Evolutionary conservation across 1,139 yeast genomes (phyloP).

Genomic region (Yamadazyma kanchanaburiensis): DNA sequence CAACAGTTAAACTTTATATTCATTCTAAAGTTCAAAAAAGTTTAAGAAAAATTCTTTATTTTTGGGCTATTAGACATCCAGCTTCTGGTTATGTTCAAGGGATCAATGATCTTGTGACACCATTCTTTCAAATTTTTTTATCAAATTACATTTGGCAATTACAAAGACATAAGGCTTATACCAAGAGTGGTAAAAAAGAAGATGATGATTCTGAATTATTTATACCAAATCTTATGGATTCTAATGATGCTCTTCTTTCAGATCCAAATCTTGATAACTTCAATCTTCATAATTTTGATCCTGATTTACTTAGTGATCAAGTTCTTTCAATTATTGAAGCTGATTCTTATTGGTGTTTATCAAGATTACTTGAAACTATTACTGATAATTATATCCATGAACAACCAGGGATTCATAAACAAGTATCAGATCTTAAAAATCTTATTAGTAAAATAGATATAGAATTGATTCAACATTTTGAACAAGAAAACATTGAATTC

Average conservation of each 20-base stretch:
- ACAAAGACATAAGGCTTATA: slow-evolving; percentile 21
- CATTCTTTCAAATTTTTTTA: slow-evolving; percentile 86
- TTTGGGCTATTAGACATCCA: slow-evolving; percentile 98
- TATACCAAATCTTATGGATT: slow-evolving; percentile 34
- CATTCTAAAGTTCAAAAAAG: slow-evolving; percentile 70
- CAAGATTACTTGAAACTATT: slow-evolving; percentile 85
- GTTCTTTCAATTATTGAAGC: slow-evolving; percentile 62
- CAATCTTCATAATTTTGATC: slow-evolving; percentile 52
- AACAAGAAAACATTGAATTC: slow-evolving; percentile 80
- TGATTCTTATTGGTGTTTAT: slow-evolving; percentile 94
- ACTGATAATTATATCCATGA: slow-evolving; percentile 97
- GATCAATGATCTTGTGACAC: slow-evolving; percentile 90
- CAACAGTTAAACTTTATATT: slow-evolving; percentile 71
- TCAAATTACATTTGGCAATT: slow-evolving; percentile 60
- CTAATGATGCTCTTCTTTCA: slow-evolving; percentile 24
- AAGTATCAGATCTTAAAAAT: slow-evolving; percentile 76
- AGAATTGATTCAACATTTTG: slow-evolving; percentile 70
- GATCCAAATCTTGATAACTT: slow-evolving; percentile 24
- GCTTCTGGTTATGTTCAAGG: slow-evolving; percentile 99
- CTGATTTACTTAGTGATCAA: slow-evolving; percentile 54
- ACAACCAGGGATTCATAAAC: slow-evolving; percentile 94
- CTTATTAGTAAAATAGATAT: slow-evolving; percentile 78
- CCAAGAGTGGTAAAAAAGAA: slow-evolving; percentile 11
- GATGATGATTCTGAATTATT: slow-evolving; percentile 25
- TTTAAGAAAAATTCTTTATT: slow-evolving; percentile 73